A percentile compares a stretch with the other conserved stretches of the same genome.
These are phyloP conservation scores for Didymosphaeria variabile DNA, from an alignment of 2,329 filamentous ascomycete genomes.

Conservation along the genomic window DNA sequence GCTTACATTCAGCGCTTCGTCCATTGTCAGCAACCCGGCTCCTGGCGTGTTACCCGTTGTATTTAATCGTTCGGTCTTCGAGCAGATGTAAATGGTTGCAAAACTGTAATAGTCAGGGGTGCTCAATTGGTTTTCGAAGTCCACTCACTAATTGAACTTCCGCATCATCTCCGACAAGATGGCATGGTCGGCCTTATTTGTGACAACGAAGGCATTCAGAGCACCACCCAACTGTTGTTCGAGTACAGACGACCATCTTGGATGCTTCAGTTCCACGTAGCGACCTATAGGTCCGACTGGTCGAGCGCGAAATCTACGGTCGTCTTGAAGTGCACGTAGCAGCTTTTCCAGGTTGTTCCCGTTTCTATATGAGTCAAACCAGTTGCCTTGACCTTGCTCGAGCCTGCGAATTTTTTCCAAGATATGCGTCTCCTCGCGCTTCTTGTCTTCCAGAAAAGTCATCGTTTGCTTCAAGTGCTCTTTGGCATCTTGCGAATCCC, in stretches of 20 bases:
- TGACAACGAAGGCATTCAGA: slow-evolving; percentile 83
- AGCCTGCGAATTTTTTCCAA: slow-evolving; percentile 63
- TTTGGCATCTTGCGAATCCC: slow-evolving; percentile 46
- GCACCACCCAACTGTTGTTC: slow-evolving; percentile 77
- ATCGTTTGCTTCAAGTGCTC: slow-evolving; percentile 27
- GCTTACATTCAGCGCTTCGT: slow-evolving; percentile 73
- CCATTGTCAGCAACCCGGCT: slow-evolving; percentile 74
- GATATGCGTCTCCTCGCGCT: slow-evolving; percentile 62
- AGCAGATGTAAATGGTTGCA: slow-evolving; percentile 72
- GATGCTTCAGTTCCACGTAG: slow-evolving; percentile 78
- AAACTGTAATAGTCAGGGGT: slow-evolving; percentile 40
- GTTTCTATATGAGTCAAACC: slow-evolving; percentile 70
- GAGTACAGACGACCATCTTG: slow-evolving; percentile 83
- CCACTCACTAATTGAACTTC: slow-evolving; percentile 59
- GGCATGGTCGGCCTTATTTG: slow-evolving; percentile 77
- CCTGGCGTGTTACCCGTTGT: slow-evolving; percentile 78
- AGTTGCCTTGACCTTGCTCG: slow-evolving; percentile 64
- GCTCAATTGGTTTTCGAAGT: not conserved
- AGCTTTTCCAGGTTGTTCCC: slow-evolving; percentile 66
- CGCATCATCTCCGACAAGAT: slow-evolving; percentile 73
- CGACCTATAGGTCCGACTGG: slow-evolving; percentile 87
- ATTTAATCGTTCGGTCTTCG: slow-evolving; percentile 61
- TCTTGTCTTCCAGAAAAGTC: slow-evolving; percentile 40
- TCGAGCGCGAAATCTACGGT: slow-evolving; percentile 71
- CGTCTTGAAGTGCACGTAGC: slow-evolving; percentile 73